These are phyloP conservation scores for Capronia coronata DNA, from an alignment of 2,329 filamentous ascomycete genomes.

Conservation along the genomic window DNA sequence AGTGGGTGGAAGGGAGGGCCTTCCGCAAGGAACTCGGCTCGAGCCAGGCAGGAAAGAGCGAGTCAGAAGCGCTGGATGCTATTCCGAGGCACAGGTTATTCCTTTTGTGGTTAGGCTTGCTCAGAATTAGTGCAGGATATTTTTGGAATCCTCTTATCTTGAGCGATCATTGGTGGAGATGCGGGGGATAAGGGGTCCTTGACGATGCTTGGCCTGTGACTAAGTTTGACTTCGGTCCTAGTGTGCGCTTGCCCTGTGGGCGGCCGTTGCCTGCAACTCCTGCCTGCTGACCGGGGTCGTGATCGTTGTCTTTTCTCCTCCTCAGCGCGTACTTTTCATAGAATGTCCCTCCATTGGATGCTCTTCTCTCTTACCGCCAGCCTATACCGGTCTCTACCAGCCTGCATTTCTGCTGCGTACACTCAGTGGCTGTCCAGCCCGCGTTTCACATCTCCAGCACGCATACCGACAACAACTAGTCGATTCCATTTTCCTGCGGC, in stretches of 20 bases:
- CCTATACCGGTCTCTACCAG: slow-evolving; percentile 2
- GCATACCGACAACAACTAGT: slow-evolving; percentile 20
- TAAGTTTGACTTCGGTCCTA: background rate
- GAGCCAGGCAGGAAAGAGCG: slow-evolving; percentile 15
- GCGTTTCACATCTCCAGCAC: slow-evolving; percentile 25
- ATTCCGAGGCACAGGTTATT: slow-evolving; percentile 14
- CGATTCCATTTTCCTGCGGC: slow-evolving; percentile 8
- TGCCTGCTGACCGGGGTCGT: background rate
- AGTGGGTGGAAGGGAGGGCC: background rate
- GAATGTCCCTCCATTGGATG: slow-evolving; percentile 15
- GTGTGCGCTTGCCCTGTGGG: slow-evolving; percentile 4
- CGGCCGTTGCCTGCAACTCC: slow-evolving; percentile 9
- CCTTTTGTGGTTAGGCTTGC: too few relatives aligned
- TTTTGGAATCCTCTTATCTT: slow-evolving; percentile 13
- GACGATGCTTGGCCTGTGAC: slow-evolving; percentile 1
- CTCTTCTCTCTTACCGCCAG: slow-evolving; percentile 18
- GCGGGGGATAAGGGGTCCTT: slow-evolving; percentile 14
- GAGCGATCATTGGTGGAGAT: slow-evolving; percentile 3
- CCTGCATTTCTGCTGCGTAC: slow-evolving; percentile 1
- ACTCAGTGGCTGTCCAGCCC: slow-evolving; percentile 13
- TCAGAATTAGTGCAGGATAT: slow-evolving; percentile 16
- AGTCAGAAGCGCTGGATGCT: slow-evolving; percentile 21
- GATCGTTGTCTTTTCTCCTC: background rate
- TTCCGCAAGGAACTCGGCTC: slow-evolving; percentile 17
- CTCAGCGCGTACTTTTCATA: slow-evolving; percentile 25